These are phyloP conservation scores for Nevesoporus exiguus DNA, from an alignment of 768 basidiomycete genomes.

Conservation along the genomic window DNA sequence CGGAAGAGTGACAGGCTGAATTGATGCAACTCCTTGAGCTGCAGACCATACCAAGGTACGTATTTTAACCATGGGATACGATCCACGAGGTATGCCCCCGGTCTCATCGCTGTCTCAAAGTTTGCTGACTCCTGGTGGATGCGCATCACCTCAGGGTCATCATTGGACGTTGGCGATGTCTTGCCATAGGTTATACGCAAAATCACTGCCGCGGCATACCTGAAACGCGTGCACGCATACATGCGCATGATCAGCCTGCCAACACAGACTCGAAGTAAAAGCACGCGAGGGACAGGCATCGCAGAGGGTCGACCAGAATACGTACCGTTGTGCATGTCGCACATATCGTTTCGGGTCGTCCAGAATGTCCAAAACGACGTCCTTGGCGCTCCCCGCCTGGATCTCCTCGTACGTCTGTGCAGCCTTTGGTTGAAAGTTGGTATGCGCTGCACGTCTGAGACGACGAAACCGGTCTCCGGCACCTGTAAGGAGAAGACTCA, in stretches of 20 bases:
- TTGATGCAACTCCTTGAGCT: background rate
- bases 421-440: conserved; percentile 49
- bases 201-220: background rate
- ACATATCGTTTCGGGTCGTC: conserved; percentile 11
- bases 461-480: conserved; percentile 55
- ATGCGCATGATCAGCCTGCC: background rate
- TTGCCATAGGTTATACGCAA: background rate
- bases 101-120: background rate
- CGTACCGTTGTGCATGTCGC: conserved; percentile 15
- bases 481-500: conserved; percentile 48
- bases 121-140: background rate
- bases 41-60: background rate
- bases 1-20: background rate
- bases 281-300: background rate
- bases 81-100: background rate
- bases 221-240: background rate
- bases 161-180: background rate
- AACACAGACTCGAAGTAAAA: background rate
- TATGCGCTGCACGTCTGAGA: conserved; percentile 50
- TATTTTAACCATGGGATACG: background rate
- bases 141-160: background rate
- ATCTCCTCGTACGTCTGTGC: conserved; percentile 44
- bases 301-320: background rate
- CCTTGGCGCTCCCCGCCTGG: conserved; percentile 33
- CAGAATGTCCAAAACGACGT: conserved; percentile 19